These are phyloP conservation scores for Hyaloscypha variabilis DNA, from an alignment of 495 filamentous ascomycete species.

Conservation along the genomic window DNA sequence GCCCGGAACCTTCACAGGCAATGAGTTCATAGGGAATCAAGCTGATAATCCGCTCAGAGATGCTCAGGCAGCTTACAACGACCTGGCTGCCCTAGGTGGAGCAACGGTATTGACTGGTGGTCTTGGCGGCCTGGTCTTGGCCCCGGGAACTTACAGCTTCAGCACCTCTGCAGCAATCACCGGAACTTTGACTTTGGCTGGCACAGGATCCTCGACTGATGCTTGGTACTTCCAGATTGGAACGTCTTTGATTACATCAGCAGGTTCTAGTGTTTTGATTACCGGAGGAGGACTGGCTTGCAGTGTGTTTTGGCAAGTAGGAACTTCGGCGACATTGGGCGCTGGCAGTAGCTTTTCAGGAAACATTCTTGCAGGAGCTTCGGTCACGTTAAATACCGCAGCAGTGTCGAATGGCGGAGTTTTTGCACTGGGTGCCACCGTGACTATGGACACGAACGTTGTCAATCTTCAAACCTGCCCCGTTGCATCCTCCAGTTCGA, in stretches of 20 bases:
- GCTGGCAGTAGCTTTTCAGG: neutral
- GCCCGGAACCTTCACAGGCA: slow-evolving; percentile 9
- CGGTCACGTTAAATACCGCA: neutral
- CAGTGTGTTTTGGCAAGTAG: slow-evolving; percentile 20
- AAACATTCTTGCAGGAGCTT: neutral
- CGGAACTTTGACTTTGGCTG: slow-evolving; percentile 17
- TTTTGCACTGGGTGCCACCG: neutral
- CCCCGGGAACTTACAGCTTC: slow-evolving; percentile 13
- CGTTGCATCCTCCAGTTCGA: neutral
- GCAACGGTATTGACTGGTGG: neutral
- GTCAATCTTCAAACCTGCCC: slow-evolving; percentile 3
- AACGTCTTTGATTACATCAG: neutral
- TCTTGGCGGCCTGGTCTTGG: slow-evolving; percentile 13
- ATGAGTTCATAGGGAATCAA: neutral
- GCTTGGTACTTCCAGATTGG: slow-evolving; percentile 15
- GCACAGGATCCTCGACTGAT: slow-evolving; percentile 7
- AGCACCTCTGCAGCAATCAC: neutral
- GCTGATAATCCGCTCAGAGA: slow-evolving; percentile 2
- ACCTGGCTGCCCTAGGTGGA: neutral
- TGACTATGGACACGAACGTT: neutral
- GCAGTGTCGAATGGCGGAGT: neutral
- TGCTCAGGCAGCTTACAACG: slow-evolving; percentile 15
- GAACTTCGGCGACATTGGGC: slow-evolving; percentile 11
- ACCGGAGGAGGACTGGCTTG: slow-evolving; percentile 14
- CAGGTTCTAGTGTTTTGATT: slow-evolving; percentile 1